A percentile compares a stretch with the other conserved stretches of the same genome.
Conservation (phyloP, 1,284 basidiomycete species). For the Ustilago nuda region DNA sequence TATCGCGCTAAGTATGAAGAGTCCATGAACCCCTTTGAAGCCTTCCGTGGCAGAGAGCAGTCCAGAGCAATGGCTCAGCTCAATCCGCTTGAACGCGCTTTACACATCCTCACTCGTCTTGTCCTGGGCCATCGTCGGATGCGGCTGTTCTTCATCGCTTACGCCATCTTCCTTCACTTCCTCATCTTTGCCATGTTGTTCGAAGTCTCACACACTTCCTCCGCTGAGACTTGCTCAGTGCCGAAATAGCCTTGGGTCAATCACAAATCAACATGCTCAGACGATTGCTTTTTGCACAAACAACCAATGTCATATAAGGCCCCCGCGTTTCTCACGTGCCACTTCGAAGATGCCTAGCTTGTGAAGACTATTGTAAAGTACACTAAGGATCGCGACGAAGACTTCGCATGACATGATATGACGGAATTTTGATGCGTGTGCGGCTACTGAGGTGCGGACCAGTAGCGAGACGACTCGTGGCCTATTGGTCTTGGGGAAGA, state of each 20-base stretch:
- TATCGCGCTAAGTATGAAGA: constrained; percentile 94
- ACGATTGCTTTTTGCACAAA: background rate
- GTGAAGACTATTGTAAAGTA: constrained; percentile 13
- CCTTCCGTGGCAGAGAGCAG: constrained; percentile 93
- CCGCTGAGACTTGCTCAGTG: constrained; percentile 30
- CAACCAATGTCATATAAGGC: background rate
- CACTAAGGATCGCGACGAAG: constrained; percentile 3
- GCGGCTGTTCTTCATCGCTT: constrained; percentile 80
- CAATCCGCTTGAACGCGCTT: constrained; percentile 88
- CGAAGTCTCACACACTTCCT: constrained; percentile 46
- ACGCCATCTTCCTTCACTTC: constrained; percentile 81
- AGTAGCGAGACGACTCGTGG: constrained; percentile 13
- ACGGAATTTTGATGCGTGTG: background rate
- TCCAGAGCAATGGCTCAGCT: constrained; percentile 88
- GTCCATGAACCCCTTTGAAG: constrained; percentile 96
- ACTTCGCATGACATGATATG: background rate
- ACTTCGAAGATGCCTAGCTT: background rate
- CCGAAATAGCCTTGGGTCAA: constrained; percentile 11
- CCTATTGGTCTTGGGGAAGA: constrained; percentile 1
- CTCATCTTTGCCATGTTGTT: constrained; percentile 79
- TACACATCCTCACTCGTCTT: constrained; percentile 84
- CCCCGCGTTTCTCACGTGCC: too few species aligned
- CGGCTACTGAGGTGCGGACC: constrained; percentile 11
- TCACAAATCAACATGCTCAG: background rate
- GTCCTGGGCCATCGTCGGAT: constrained; percentile 84